Base-by-base conservation (phyloP, 2,329 filamentous ascomycete genomes). In the Exophiala sideris region DNA sequence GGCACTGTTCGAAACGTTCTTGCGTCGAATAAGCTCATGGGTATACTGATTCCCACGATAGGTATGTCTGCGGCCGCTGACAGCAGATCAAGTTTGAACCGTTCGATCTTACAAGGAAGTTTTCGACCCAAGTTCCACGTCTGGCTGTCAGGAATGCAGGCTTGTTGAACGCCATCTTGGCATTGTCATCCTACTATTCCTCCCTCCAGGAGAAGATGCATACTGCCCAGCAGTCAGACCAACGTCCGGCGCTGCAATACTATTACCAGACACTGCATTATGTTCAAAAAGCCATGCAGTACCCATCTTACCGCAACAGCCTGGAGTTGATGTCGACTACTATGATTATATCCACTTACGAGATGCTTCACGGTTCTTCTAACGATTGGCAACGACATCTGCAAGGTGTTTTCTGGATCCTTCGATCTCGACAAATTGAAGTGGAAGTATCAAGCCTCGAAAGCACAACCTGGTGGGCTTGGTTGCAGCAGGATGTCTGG, bases 401-500 rank as follows among this genome's bases (percentile, higher is more conserved):
- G 0, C 80, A 84, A 62, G 83, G 83, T 0, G 81, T 85, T 0
- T 86, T 85, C 59, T 85, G 82, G 79, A 85, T 86, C 12, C 79
- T 85, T 52, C 71, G 82, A n/a, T 82, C 78, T 0, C 80, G 83
- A 48, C 75, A 83, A 45, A 82, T 83, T 41, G 75, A 85, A 50
- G 83, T 81, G 1, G 81, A 81, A 46, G 79, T 76, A 0, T 76
- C 78, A 0, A 80, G 81, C 0, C 69, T 86, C 0, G 73, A 79
- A 39, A 76, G 79, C 57, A 79, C 81, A 0, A 79, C 82, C 0
- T 86, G 83, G 83, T 86, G 83, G 83, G 77, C 79, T 0, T 86
- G 83, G 83, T 69, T 86, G 3, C 72, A 81, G n/a, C 83, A 86
- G 62, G 83, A 86, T 62, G 75, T 83, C 0, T 86, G 82, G 82